Base-by-base conservation (phyloP, 148 eudicot species). In the Spergularia bocconei region DNA sequence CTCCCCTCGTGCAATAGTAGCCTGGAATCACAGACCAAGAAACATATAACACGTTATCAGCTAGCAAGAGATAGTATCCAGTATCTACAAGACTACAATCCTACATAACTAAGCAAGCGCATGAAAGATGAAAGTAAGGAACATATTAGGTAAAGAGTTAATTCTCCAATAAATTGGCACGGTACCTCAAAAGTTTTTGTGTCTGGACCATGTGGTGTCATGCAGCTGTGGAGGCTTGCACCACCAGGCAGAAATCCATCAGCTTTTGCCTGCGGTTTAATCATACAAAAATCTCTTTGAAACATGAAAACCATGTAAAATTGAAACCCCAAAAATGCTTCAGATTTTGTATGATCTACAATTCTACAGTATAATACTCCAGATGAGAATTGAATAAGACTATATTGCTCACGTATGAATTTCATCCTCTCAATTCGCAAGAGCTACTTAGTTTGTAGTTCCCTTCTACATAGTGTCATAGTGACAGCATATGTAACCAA, bases 181-280 rank as follows among this genome's bases (percentile, higher is more conserved):
- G 19, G 64, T 83, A 95, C 98, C 98, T 95, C 98, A 23, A 82
- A 95, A 17, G 97, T 85, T 85, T 95, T 95, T 13, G 98, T 90
- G 82, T 95, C 98, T 39, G 98, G 98, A 84, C 98, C 98, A 78
- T 95, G 98, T 70, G 98, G 98, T 63, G 98, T 95, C 98, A 95
- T 95, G 86, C 98, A 95, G 77, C 92, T 92, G 75, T 95, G 98
- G 39, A 95, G 96, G 79, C 97, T 95, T 47, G 96, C 90, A 64
- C 97, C 98, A 20, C 98, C 98, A 11, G 98, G 98, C 36, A 90
- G 90, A 87, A 95, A 95, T 48, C 98, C 98, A 77, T 92, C 98
- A 21, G 96, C 97, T 83, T 95, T 95, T 57, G 98, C 98, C 98
- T 95, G 75, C 76, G 75, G 36, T 17, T 23, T 23, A 11, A 55